Percentiles rank a stretch among this genome's conserved stretches.
These are phyloP conservation scores for Fusarium scirpi DNA, from an alignment of 2,329 filamentous ascomycete genomes.

Conservation along the genomic window DNA sequence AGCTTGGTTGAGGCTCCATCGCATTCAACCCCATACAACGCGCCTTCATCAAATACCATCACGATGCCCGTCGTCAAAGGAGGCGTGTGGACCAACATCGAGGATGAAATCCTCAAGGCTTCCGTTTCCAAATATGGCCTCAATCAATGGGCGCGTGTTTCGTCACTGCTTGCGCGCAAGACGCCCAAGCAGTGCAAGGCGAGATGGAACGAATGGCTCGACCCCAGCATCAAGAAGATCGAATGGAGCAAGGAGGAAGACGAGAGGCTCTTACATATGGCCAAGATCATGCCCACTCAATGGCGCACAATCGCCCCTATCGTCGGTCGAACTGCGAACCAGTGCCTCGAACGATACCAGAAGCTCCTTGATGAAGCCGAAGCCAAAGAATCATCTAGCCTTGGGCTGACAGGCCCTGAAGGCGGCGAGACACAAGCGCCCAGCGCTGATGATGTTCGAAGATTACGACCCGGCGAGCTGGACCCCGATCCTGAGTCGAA, in stretches of 20 bases:
- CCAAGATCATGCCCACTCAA: slow-evolving; percentile 98
- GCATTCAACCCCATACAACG: slow-evolving; percentile 35
- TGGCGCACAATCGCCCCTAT: slow-evolving; percentile 99
- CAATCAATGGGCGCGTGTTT: slow-evolving; percentile 98
- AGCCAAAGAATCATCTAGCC: slow-evolving; percentile 83
- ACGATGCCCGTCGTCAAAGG: slow-evolving; percentile 79
- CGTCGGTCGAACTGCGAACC: slow-evolving; percentile 94
- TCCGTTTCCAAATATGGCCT: slow-evolving; percentile 94
- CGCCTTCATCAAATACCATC: slow-evolving; percentile 40
- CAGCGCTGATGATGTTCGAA: slow-evolving; percentile 90
- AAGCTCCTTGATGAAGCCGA: slow-evolving; percentile 97
- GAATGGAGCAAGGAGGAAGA: slow-evolving; percentile 99
- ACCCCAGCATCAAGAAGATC: slow-evolving; percentile 97
- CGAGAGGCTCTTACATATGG: slow-evolving; percentile 94
- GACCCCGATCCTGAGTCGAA: slow-evolving; percentile 98
- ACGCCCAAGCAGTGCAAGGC: slow-evolving; percentile 99
- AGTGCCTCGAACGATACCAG: slow-evolving; percentile 97
- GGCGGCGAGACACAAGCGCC: slow-evolving; percentile 90
- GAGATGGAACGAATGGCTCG: slow-evolving; percentile 97
- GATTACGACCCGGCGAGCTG: slow-evolving; percentile 89
- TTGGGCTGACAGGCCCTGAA: slow-evolving; percentile 86
- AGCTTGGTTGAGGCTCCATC: slow-evolving; percentile 35
- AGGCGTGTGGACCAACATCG: slow-evolving; percentile 80
- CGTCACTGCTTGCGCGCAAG: slow-evolving; percentile 95
- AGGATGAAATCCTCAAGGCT: slow-evolving; percentile 97